Evolutionary conservation across 1,284 basidiomycete species (phyloP), one percentile per base, ranked within the genome.

Genomic region (Phenoliferia sp.): DNA sequence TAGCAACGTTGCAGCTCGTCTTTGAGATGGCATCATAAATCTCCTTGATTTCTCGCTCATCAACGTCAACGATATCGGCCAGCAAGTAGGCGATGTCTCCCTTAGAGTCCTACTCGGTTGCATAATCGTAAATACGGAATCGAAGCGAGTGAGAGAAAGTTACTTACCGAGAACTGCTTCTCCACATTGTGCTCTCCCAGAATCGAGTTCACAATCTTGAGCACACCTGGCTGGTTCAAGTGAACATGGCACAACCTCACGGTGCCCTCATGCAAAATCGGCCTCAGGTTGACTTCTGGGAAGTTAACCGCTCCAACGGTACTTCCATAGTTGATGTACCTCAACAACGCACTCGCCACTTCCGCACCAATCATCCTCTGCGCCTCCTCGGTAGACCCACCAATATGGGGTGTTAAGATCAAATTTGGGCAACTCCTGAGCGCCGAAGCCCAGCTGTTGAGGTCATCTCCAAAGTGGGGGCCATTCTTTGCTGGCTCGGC

Each of bases 371-470:
- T 99, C 70, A 95, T 93, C 60, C 88, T 86, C 81, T 99, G 96
- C 3, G 96, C 96, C 80, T 99, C 96, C 80, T 99, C 96, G 16
- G 96, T 99, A 54, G 93, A 97, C 56, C 96, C 96, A 69, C 96
- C 96, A 75, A 99, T 98, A 79, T 99, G 96, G 26, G 96, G 96
- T 0, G 94, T 97, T 74, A 97, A 88, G 78, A 97, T 94, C 71
- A 96, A 85, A 80, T 97, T 97, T 60, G 89, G 87, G 67, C 91
- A 81, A 3, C 82, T 80, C 67, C 90, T 85, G 44, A 97, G 85
- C 32, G 86, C 81, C 68, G 84, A 86, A 22, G 90, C 84, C 87
- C 92, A 97, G 2, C 85, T 67, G 78, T 94, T 95, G 72, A 96
- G 82, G 74, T 87, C 81, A 80, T 95, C 88, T 77, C 90, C 88